Conservation (phyloP, 305 asterid species). For the Rubia peregrina region DNA sequence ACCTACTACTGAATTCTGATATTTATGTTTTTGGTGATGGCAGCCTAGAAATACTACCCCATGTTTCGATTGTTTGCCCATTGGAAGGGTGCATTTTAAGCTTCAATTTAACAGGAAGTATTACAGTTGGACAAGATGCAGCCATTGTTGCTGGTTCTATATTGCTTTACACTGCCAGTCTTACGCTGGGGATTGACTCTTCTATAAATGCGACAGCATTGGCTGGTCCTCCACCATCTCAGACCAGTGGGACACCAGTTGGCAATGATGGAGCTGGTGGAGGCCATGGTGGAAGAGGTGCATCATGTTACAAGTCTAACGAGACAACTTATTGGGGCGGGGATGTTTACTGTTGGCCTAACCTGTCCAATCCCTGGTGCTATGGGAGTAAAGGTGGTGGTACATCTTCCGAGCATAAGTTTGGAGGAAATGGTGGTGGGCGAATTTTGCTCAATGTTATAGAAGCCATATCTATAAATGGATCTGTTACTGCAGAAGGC, state of each 20-base stretch:
- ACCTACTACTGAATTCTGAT: constrained; percentile 38
- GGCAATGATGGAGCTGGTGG: constrained; percentile 92
- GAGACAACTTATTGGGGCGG: constrained; percentile 81
- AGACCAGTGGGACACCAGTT: constrained; percentile 94
- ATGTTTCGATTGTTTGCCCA: constrained; percentile 65
- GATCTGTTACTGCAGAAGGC: constrained; percentile 84
- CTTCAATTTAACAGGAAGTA: constrained; percentile 74
- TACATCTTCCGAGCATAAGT: constrained; percentile 54
- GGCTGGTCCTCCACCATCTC: constrained; percentile 88
- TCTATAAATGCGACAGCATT: constrained; percentile 63
- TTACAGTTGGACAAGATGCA: constrained; percentile 69
- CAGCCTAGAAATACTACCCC: constrained; percentile 75
- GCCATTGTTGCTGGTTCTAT: constrained; percentile 75
- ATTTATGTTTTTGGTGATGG: constrained; percentile 58
- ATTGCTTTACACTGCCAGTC: constrained; percentile 45
- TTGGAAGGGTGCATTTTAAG: constrained; percentile 67
- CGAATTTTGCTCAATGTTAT: constrained; percentile 56
- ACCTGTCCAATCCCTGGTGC: constrained; percentile 70
- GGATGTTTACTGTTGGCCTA: constrained; percentile 87
- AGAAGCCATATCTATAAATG: constrained; percentile 62
- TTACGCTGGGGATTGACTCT: constrained; percentile 62
- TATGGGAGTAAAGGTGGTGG: constrained; percentile 96
- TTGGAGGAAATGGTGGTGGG: constrained; percentile 96
- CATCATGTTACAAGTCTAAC: constrained; percentile 78
- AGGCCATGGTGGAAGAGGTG: constrained; percentile 99